Base-by-base conservation (phyloP, 257 asterid species). In the Mitragyna speciosa region DNA sequence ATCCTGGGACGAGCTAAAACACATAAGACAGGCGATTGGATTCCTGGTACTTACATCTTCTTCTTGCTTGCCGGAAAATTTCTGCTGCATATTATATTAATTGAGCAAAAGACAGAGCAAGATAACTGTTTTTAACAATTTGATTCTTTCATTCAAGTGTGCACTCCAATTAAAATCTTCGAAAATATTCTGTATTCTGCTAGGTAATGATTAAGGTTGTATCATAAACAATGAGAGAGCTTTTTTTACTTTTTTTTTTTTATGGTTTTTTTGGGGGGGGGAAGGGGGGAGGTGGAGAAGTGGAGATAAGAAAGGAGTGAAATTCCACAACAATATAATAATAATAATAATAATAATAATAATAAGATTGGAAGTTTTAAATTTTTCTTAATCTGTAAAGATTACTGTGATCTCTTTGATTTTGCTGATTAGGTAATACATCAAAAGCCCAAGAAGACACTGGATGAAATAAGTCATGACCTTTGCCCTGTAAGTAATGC, bases 1-100 rank as follows among this genome's bases (percentile, higher is more conserved):
- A 2, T 91, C 99, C 48, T 96, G 98, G 99, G 99, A 96, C 80
- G 99, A 96, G 92, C 97, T 96, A 85, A 96, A 94, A 85, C 98
- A 96, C 84, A 96, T 96, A 82, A 90, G 99, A 77, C 99, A 96
- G 84, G 97, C 99, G 68, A 96, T 96, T 36, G 99, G 99, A n/a
- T 96, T 96, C 88, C 91, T 96, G 97, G 99, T 96, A 94, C 74
- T 65, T 70, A 6, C 54, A 75, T 12, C 68, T 63, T 76, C 73
- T 68, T 76, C 66, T 56, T 87, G 65, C 69, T 68, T 85, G 63
- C 68, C 71, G 59, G 73, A 67, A 19, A 80, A 65, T 36, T 56
- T 56, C 67, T 68, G 20, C 28, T 72, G 54, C 61, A 75, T 78
- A 54, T 75, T 70, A 20, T 61, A 20, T 12, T 52, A 58, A 17